Conservation (phyloP, 495 filamentous ascomycete species). For the Clavariopsis aquatica region DNA sequence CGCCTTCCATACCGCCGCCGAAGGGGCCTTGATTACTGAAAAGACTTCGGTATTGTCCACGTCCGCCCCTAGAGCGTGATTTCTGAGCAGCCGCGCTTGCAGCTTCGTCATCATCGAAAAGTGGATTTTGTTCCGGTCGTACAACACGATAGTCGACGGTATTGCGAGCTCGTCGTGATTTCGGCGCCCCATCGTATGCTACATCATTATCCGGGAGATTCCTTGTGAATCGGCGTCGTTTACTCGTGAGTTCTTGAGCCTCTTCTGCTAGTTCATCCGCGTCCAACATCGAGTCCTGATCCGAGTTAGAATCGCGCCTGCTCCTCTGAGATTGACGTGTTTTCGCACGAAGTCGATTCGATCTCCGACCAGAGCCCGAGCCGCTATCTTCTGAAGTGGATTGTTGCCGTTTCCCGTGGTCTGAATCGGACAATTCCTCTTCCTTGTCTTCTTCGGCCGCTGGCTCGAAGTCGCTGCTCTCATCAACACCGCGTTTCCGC, state of each 20-base stretch:
- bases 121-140: constrained; percentile 67
- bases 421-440: constrained; percentile 60
- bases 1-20: constrained; percentile 77
- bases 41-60: constrained; percentile 66
- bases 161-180: constrained; percentile 40
- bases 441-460: constrained; percentile 65
- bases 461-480: constrained; percentile 88
- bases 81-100: constrained; percentile 67
- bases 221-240: constrained; percentile 33
- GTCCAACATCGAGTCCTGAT: constrained; percentile 48
- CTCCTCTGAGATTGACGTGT: constrained; percentile 51
- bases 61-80: constrained; percentile 62
- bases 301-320: constrained; percentile 54
- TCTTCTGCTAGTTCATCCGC: constrained; percentile 48
- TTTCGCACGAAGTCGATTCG: constrained; percentile 53
- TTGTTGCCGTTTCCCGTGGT: constrained; percentile 48
- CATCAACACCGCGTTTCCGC: constrained; percentile 51
- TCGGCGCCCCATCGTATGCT: constrained; percentile 52
- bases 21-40: constrained; percentile 90
- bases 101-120: constrained; percentile 72
- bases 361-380: constrained; percentile 48
- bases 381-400: constrained; percentile 42
- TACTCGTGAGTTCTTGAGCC: constrained; percentile 74
- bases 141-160: constrained; percentile 70
- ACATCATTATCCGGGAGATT: constrained; percentile 38